Evolutionary conservation across 1,284 basidiomycete genomes (phyloP), one percentile per base, ranked within the genome.

Genomic region (Bjerkandera adusta): DNA sequence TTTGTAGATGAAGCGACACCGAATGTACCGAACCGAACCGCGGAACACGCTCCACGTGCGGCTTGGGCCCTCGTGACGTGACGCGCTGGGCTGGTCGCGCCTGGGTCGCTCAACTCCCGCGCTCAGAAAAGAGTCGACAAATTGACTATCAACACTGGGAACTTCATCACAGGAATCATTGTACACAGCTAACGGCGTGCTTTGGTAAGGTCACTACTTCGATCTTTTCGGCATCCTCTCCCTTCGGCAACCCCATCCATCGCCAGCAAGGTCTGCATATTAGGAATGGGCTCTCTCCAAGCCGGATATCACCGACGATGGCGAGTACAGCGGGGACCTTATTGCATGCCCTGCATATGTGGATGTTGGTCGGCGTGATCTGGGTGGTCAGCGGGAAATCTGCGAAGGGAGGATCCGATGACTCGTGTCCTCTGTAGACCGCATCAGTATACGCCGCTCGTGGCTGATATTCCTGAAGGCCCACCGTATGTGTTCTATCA

Each of bases 211-310:
- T 75, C 1, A 79, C 70, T 5, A 80, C 75, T 30, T 70, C 62
- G 15, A 84, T 72, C 10, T 55, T 62, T 1, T 60, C 56, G 0
- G 54, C 57, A 13, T 68, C 63, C 25, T 66, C 65, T n/a, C 61
- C 64, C 47, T 66, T 60, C 1, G 79, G 70, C 48, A 68, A 60
- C 6, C 87, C 86, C 75, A 90, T 81, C 49, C 67, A 71, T 49
- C 68, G 68, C 87, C 88, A 90, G 60, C 88, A 91, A 4, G 79
- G 73, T 4, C 58, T 71, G 61, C 89, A 91, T 36, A 90, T 59
- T 20, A 85, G 55, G 61, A 81, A 87, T 13, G 87, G 89, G 54
- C 79, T 87, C 61, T 91, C 86, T 8, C 84, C 85, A 4, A 90
- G 65, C 32, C 88, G 73, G 3, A 81, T 66, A 64, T 91, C 89